Evolutionary conservation across 179 eudicot genomes (phyloP).

Genomic region (Heliamphora pulchella): DNA sequence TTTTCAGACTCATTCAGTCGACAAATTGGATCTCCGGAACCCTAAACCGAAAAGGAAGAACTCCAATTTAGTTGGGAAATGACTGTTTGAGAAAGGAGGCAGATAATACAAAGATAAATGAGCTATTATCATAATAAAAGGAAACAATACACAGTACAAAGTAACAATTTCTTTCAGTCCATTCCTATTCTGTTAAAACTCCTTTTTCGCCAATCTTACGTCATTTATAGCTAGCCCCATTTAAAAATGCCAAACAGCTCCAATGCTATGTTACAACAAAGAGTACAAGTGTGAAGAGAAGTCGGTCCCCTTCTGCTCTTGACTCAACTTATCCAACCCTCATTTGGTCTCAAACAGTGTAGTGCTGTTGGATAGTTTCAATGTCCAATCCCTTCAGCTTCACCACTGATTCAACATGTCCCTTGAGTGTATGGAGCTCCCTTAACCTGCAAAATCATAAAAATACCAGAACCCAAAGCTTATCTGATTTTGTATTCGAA

Average conservation of each 20-base stretch:
- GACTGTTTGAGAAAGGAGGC: background rate
- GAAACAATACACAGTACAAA: background rate
- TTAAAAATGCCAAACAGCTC: background rate
- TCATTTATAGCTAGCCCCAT: background rate
- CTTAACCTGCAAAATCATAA: constrained; percentile 27
- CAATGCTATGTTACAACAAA: background rate
- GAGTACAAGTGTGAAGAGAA: background rate
- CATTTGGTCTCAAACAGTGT: constrained; percentile 29
- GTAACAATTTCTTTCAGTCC: background rate
- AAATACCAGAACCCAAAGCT: background rate
- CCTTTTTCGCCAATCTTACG: background rate
- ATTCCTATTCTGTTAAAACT: background rate
- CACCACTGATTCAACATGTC: constrained; percentile 44
- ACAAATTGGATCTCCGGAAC: background rate
- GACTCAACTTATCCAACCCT: background rate
- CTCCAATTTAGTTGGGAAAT: background rate
- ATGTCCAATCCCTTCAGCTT: constrained; percentile 45
- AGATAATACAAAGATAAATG: background rate
- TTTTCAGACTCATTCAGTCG: background rate
- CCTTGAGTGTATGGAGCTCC: constrained; percentile 46
- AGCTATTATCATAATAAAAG: background rate
- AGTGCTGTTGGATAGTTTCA: constrained; percentile 38
- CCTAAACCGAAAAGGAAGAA: background rate
- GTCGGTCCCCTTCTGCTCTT: background rate
- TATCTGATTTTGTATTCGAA: no score